A percentile compares a stretch with the other conserved stretches of the same genome.
phyloP scores from a whole-genome alignment of 805 yeast species.

The Komagataella pseudopastoris region DNA sequence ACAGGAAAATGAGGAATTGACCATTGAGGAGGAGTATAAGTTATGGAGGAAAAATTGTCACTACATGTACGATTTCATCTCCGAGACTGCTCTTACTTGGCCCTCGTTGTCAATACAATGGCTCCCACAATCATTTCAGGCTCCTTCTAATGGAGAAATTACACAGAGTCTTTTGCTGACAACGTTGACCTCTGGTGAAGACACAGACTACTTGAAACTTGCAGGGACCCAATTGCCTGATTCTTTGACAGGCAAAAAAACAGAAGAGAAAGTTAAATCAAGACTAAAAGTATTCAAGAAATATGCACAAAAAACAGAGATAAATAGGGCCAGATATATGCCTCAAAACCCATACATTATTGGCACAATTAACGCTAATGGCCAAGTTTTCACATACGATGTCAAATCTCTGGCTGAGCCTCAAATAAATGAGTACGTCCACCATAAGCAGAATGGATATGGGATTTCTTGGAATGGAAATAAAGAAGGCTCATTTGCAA shows the following conservation, averaged over 20 bases:
- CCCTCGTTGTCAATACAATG: slow-evolving; percentile 73
- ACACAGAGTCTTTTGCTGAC: slow-evolving; percentile 48
- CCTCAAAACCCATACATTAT: slow-evolving; percentile 43
- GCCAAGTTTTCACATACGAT: slow-evolving; percentile 44
- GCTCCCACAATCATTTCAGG: slow-evolving; percentile 35
- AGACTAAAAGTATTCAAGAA: slow-evolving; percentile 38
- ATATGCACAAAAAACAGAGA: slow-evolving; percentile 46
- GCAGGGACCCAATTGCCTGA: slow-evolving; percentile 48
- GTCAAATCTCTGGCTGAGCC: slow-evolving; percentile 14
- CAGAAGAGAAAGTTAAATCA: slow-evolving; percentile 21
- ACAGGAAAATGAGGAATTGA: slow-evolving; percentile 21
- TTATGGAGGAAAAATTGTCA: slow-evolving; percentile 75
- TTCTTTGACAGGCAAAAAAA: slow-evolving; percentile 47
- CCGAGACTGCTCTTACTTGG: slow-evolving; percentile 72
- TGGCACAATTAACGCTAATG: slow-evolving; percentile 58
- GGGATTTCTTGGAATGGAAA: slow-evolving; percentile 57
- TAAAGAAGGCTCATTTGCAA: slow-evolving; percentile 33
- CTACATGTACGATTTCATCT: slow-evolving; percentile 70
- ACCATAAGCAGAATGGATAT: slow-evolving; percentile 58
- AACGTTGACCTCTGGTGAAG: slow-evolving; percentile 65
- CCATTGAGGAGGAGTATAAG: slow-evolving; percentile 55
- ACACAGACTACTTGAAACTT: slow-evolving; percentile 49
- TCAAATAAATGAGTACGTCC: slow-evolving; percentile 21
- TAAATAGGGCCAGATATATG: slow-evolving; percentile 60
- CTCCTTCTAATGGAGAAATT: slow-evolving; percentile 5